Evolutionary conservation across 2,329 filamentous ascomycete genomes (phyloP), one percentile per base, ranked within the genome.

Genomic region (Pseudogymnoascus sp.): DNA sequence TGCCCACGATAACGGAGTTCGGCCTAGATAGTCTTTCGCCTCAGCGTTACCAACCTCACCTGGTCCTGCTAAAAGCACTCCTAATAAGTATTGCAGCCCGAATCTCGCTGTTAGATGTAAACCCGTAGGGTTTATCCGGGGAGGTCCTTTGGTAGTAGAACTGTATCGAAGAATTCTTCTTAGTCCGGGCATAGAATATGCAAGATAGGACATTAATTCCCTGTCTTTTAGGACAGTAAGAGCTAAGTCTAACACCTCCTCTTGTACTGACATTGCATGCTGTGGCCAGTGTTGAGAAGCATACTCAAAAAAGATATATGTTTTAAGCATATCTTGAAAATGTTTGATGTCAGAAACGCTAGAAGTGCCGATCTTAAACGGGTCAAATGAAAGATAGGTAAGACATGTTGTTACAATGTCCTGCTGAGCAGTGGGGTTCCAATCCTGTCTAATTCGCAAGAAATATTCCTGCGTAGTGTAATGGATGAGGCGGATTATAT

Each of bases 381-480:
- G 46, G 5, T 25, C 46, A 23, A 53, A 25, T 25, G 46, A 25
- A 25, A 53, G 10, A 25, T 53, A 53, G 1, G 21, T 23, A 25
- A 53, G 21, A 11, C 46, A 53, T 25, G 46, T 31, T 53, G 21
- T 23, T 31, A 18, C n/a, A 16, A 53, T 53, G 18, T 25, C 28
- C 12, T 4, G 2, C 8, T 53, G 46, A 25, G 46, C 46, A 14
- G 21, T 53, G 18, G 46, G 46, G 25, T 25, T 25, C 28, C 21
- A 53, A 31, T 53, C n/a, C 28, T 53, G 12, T 31, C 46, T 23
- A 4, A 25, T 23, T 31, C 4, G 12, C 3, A 53, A n/a, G 40
- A 73, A 65, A 56, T 69, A 73, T 60, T 73, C 70, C 40, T 73
- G 69, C 2, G 67, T 59, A 1, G 71, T 70, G 50, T 65, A 68